Conservation (phyloP, 202 grass and related monocot species). For the Eragrostis tef region DNA sequence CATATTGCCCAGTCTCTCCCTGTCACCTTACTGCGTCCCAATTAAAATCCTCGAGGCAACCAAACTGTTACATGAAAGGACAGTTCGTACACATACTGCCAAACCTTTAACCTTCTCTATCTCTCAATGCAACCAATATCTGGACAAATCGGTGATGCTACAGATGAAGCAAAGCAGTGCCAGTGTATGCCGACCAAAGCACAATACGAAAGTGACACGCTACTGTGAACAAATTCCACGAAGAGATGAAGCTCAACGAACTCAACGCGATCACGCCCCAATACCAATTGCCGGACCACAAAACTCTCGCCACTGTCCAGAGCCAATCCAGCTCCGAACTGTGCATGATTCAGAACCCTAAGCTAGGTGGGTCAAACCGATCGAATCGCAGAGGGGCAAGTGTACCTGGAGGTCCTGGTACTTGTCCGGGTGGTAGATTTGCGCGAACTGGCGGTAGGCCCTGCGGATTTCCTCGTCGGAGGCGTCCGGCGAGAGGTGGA, state of each 20-base stretch:
- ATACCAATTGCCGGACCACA: background rate
- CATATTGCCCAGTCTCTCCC: background rate
- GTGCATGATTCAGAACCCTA: constrained; percentile 18
- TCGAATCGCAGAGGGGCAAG: constrained; percentile 11
- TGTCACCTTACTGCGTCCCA: background rate
- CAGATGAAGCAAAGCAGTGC: background rate
- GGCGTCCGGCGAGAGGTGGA: constrained; percentile 82
- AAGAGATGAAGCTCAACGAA: constrained; percentile 10
- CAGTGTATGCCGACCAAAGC: background rate
- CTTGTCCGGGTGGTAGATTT: constrained; percentile 97
- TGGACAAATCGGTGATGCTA: background rate
- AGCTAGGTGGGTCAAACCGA: constrained; percentile 2
- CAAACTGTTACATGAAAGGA: background rate
- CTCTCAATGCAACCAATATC: background rate
- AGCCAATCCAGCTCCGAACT: constrained; percentile 5
- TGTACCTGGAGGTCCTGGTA: constrained; percentile 71
- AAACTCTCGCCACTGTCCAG: constrained; percentile 25
- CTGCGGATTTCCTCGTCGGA: constrained; percentile 83
- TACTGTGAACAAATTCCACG: background rate
- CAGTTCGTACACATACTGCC: constrained; percentile 8
- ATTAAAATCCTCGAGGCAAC: constrained; percentile 12
- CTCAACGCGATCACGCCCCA: constrained; percentile 5
- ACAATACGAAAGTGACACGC: background rate
- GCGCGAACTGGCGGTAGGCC: constrained; percentile 84
- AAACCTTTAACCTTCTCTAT: constrained; percentile 21